These are phyloP conservation scores for Hortaea sp. DNA, from an alignment of 2,329 filamentous ascomycete species.

Conservation along the genomic window DNA sequence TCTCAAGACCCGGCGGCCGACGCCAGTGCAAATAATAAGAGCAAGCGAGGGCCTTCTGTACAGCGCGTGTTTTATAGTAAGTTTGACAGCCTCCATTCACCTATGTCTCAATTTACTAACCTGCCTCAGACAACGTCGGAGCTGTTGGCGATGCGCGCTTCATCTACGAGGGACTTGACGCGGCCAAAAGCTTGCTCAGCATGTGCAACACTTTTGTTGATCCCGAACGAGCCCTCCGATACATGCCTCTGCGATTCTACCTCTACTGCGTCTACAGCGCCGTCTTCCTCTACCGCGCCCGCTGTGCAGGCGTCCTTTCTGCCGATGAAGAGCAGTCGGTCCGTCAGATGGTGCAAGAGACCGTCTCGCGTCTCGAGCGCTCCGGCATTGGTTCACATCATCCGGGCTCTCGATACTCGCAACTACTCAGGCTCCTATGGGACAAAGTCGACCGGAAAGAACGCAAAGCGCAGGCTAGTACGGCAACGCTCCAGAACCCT, in stretches of 20 bases:
- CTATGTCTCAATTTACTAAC: no score
- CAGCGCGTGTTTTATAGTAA: slow-evolving; percentile 37
- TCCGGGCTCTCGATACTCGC: slow-evolving; percentile 37
- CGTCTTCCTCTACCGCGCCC: slow-evolving; percentile 40
- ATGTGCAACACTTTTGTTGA: slow-evolving; percentile 42
- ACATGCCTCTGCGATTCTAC: slow-evolving; percentile 40
- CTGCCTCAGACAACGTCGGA: slow-evolving; percentile 29
- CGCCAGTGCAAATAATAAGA: slow-evolving; percentile 1
- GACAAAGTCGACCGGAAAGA: slow-evolving; percentile 34
- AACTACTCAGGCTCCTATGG: slow-evolving; percentile 38
- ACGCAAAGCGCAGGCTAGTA: slow-evolving; percentile 10
- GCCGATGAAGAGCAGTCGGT: slow-evolving; percentile 38
- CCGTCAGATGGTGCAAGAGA: slow-evolving; percentile 38
- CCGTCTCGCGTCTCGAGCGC: slow-evolving; percentile 33
- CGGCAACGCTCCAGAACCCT: slow-evolving; percentile 24
- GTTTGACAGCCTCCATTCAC: no score
- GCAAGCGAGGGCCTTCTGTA: slow-evolving; percentile 24
- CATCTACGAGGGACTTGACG: slow-evolving; percentile 42
- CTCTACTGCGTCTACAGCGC: slow-evolving; percentile 40
- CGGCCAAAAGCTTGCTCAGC: slow-evolving; percentile 39
- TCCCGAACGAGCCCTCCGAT: slow-evolving; percentile 36
- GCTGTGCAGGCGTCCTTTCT: slow-evolving; percentile 38
- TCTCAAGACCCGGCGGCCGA: slow-evolving; percentile 11
- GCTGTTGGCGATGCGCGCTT: slow-evolving; percentile 40
- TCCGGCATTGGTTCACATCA: slow-evolving; percentile 37